phyloP scores from a whole-genome alignment of 768 basidiomycete genomes.

The Podaxis sp. region DNA sequence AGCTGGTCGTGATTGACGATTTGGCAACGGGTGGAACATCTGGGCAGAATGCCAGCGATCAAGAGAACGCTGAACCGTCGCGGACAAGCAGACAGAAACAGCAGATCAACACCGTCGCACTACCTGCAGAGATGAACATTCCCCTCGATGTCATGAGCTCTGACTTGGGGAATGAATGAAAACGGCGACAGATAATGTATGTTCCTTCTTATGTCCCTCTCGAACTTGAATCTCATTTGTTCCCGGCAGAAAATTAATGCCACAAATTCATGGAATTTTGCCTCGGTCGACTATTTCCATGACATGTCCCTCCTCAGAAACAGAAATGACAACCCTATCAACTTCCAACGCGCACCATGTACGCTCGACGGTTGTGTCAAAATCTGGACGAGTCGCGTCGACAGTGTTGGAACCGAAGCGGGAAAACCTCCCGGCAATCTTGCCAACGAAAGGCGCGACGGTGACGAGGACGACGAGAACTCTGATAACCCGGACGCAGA shows the following conservation, averaged over 20 bases:
- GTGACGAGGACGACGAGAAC: constrained; percentile 57
- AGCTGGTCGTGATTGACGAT: no score
- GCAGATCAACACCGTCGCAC: constrained; percentile 60
- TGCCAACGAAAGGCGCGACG: constrained; percentile 52
- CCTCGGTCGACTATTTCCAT: constrained; percentile 98
- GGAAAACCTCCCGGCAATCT: constrained; percentile 93
- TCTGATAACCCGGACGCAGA: constrained; percentile 73
- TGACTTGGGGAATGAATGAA: constrained; percentile 99
- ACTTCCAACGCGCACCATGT: constrained; percentile 97
- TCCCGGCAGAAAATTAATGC: constrained; percentile 89
- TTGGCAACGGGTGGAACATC: no score
- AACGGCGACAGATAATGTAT: constrained; percentile 97
- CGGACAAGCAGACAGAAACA: constrained; percentile 58
- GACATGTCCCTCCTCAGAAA: constrained; percentile 96
- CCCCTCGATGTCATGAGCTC: constrained; percentile 84
- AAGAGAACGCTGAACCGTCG: constrained; percentile 42
- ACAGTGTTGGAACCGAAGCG: constrained; percentile 95
- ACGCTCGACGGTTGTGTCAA: constrained; percentile 99
- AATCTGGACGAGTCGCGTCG: constrained; percentile 98
- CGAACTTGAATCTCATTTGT: constrained; percentile 17
- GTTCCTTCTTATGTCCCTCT: constrained; percentile 25
- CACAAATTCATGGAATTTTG: constrained; percentile 96
- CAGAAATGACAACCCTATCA: constrained; percentile 92
- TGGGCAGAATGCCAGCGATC: constrained; percentile 27
- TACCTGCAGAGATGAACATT: constrained; percentile 58